A percentile compares a stretch with the other conserved stretches of the same genome.
These are phyloP conservation scores for Didymella lethalis DNA, from an alignment of 2,329 filamentous ascomycete genomes.

Conservation along the genomic window DNA sequence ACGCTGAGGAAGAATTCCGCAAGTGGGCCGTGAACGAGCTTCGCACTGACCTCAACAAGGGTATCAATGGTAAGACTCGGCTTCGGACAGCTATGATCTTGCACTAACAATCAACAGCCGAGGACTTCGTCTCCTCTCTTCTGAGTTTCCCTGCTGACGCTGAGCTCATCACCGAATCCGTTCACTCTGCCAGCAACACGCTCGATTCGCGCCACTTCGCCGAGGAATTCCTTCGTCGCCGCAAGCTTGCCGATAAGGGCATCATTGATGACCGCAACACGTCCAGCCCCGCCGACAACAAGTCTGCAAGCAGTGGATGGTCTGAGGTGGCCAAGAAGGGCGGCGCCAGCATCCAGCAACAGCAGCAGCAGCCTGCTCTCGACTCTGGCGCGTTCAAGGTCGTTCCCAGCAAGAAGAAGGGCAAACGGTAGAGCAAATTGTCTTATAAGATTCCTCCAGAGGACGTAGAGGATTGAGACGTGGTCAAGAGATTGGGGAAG, in stretches of 20 bases:
- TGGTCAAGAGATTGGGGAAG: neutral
- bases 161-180: constrained; percentile 85
- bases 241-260: constrained; percentile 91
- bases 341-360: constrained; percentile 62
- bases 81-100: neutral
- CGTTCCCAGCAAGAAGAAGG: constrained; percentile 91
- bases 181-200: constrained; percentile 85
- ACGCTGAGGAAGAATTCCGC: constrained; percentile 88
- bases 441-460: neutral
- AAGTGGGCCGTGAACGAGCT: constrained; percentile 90
- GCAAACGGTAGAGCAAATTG: constrained; percentile 49
- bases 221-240: constrained; percentile 91
- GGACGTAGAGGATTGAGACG: neutral
- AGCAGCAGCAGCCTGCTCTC: constrained; percentile 44
- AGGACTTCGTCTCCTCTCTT: constrained; percentile 80
- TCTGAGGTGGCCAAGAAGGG: constrained; percentile 98
- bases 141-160: constrained; percentile 77
- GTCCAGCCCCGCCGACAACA: constrained; percentile 58
- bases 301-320: constrained; percentile 74
- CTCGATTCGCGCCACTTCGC: constrained; percentile 94
- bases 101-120: constrained; percentile 62
- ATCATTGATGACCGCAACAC: constrained; percentile 75
- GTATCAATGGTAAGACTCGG: constrained; percentile 68
- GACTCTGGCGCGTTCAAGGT: constrained; percentile 80
- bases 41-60: constrained; percentile 73